phyloP scores from a whole-genome alignment of 2,329 filamentous ascomycete genomes.

The Cytospora mali region DNA sequence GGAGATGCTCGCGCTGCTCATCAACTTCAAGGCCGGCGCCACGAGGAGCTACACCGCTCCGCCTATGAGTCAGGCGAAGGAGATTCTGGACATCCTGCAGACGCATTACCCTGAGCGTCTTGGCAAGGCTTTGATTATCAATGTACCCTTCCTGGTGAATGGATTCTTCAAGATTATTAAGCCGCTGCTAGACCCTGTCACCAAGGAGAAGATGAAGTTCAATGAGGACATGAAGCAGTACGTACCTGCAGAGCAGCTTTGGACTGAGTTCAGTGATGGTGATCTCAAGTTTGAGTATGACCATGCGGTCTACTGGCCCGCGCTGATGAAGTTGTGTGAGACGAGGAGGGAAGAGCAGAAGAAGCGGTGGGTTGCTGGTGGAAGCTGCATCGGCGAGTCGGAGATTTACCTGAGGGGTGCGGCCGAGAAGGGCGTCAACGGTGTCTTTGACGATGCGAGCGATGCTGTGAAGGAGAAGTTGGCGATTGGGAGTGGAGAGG shows the following conservation, averaged over 20 bases:
- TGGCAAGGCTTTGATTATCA: conserved; percentile 81
- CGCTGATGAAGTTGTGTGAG: conserved; percentile 71
- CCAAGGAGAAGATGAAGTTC: conserved; percentile 94
- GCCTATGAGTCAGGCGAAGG: conserved; percentile 72
- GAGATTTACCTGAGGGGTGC: conserved; percentile 82
- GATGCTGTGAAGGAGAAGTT: conserved; percentile 23
- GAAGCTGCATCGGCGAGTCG: conserved; percentile 80
- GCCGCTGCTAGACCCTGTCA: conserved; percentile 94
- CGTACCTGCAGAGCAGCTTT: conserved; percentile 80
- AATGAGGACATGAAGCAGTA: conserved; percentile 87
- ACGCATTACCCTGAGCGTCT: conserved; percentile 94
- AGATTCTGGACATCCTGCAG: conserved; percentile 89
- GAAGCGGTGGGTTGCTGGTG: conserved; percentile 76
- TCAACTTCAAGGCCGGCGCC: conserved; percentile 86
- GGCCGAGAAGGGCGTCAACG: conserved; percentile 13
- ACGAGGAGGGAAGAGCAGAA: conserved; percentile 64
- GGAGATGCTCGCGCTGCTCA: conserved; percentile 82
- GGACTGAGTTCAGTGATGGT: conserved; percentile 70
- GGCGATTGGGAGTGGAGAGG: conserved; percentile 14
- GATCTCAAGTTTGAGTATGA: conserved; percentile 90
- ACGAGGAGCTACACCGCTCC: conserved; percentile 73
- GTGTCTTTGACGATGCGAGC: conserved; percentile 17
- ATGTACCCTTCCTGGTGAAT: conserved; percentile 87
- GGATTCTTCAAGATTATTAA: conserved; percentile 96
- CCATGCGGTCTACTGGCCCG: conserved; percentile 86